Evolutionary conservation across 768 basidiomycete species (phyloP).

Genomic region (Macrolepiota fuliginosa): DNA sequence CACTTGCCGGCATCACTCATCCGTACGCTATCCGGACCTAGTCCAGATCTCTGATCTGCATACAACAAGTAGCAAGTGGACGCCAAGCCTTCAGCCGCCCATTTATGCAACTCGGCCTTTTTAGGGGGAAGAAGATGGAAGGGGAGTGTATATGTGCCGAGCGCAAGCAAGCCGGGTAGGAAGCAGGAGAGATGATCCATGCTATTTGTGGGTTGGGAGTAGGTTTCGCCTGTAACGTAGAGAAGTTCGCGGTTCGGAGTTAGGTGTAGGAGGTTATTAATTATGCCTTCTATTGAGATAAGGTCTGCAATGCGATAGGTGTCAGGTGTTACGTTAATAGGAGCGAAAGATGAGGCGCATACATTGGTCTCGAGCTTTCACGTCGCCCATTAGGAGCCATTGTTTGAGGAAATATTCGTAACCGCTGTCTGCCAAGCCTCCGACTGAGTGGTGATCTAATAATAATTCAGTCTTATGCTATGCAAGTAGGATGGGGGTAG

Average conservation of each 20-base stretch:
- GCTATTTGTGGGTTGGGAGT: slow-evolving; percentile 35
- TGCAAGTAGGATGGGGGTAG: not conserved
- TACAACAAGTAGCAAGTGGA: slow-evolving; percentile 64
- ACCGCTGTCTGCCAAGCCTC: slow-evolving; percentile 60
- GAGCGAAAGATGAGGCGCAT: slow-evolving; percentile 28
- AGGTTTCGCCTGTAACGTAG: slow-evolving; percentile 48
- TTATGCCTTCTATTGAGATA: slow-evolving; percentile 46
- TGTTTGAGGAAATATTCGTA: slow-evolving; percentile 74
- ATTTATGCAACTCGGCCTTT: slow-evolving; percentile 43
- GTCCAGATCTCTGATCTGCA: slow-evolving; percentile 58
- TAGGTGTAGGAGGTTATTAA: slow-evolving; percentile 53
- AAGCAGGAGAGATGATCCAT: slow-evolving; percentile 67
- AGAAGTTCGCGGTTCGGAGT: slow-evolving; percentile 51
- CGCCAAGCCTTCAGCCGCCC: slow-evolving; percentile 62
- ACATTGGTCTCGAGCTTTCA: slow-evolving; percentile 56
- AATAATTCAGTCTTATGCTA: not conserved
- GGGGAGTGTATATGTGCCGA: slow-evolving; percentile 47
- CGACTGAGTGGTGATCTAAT: slow-evolving; percentile 44
- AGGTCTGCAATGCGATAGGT: slow-evolving; percentile 37
- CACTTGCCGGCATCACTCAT: slow-evolving; percentile 36
- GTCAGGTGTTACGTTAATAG: slow-evolving; percentile 21
- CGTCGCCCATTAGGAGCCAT: slow-evolving; percentile 60
- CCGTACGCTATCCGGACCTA: slow-evolving; percentile 56
- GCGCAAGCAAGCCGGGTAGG: slow-evolving; percentile 59
- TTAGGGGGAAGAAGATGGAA: slow-evolving; percentile 26